These are phyloP conservation scores for Plantago elongata DNA, from an alignment of 257 asterid genomes.

Conservation along the genomic window DNA sequence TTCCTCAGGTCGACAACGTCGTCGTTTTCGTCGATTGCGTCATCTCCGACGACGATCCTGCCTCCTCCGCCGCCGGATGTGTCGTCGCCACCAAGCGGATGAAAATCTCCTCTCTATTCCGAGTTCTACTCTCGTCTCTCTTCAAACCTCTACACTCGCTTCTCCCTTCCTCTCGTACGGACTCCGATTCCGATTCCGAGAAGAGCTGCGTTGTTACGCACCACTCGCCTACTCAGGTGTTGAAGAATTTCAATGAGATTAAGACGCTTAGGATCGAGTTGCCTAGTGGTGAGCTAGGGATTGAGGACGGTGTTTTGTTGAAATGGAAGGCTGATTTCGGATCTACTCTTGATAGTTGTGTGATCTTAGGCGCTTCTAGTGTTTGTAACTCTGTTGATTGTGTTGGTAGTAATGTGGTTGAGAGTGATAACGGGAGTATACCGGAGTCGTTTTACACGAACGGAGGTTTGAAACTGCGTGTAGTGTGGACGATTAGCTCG, in stretches of 20 bases:
- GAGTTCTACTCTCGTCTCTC: conserved; percentile 43
- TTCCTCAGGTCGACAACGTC: conserved; percentile 71
- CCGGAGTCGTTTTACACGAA: conserved; percentile 83
- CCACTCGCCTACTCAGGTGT: conserved; percentile 76
- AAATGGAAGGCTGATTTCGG: conserved; percentile 86
- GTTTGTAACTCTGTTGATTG: conserved; percentile 20
- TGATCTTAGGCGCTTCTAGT: conserved; percentile 75
- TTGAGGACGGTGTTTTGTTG: conserved; percentile 66
- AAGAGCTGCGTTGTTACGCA: conserved; percentile 61
- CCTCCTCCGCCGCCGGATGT: conserved; percentile 15
- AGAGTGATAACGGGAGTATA: conserved; percentile 59
- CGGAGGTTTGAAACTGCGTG: conserved; percentile 79
- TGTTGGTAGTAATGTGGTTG: conserved; percentile 22
- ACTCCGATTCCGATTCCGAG: conserved; percentile 36
- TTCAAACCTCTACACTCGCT: conserved; percentile 54
- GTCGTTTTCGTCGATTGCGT: conserved; percentile 84
- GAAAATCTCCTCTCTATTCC: conserved; percentile 50
- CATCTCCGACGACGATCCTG: conserved; percentile 61
- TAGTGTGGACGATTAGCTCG: conserved; percentile 91
- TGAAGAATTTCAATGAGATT: conserved; percentile 65
- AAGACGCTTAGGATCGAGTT: conserved; percentile 62
- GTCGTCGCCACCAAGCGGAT: conserved; percentile 31
- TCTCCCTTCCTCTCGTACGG: conserved; percentile 17
- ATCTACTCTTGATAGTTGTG: conserved; percentile 77
- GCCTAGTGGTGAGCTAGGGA: conserved; percentile 79